Conservation (phyloP, 306 rosid species). For the Ceratonia siliqua region DNA sequence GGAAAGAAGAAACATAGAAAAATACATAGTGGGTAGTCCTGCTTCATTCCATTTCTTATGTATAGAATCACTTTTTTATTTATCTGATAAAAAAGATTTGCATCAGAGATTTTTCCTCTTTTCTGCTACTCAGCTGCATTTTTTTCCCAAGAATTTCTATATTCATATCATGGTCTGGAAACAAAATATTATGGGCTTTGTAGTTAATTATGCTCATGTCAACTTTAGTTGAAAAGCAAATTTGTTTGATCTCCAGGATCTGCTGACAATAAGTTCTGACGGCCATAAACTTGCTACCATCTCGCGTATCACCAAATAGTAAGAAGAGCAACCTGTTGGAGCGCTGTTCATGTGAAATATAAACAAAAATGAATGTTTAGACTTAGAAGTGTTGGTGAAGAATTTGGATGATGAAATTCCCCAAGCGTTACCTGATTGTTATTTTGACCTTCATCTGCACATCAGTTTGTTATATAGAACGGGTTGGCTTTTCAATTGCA, state of each 20-base stretch:
- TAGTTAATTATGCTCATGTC: neutral
- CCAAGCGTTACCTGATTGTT: conserved; percentile 79
- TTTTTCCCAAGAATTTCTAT: neutral
- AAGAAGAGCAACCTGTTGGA: neutral
- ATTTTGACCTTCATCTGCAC: conserved; percentile 89
- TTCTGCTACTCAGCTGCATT: neutral
- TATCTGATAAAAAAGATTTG: neutral
- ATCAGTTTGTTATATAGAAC: conserved; percentile 85
- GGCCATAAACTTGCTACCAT: conserved; percentile 4
- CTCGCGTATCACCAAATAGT: neutral
- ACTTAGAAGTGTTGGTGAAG: conserved; percentile 24
- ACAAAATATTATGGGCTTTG: neutral
- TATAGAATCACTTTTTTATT: neutral
- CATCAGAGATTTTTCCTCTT: neutral
- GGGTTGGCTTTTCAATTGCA: conserved; percentile 93
- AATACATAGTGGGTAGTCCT: neutral
- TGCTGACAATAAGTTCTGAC: neutral
- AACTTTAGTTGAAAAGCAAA: neutral
- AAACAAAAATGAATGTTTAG: neutral
- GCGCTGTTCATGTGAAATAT: neutral
- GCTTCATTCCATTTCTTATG: neutral
- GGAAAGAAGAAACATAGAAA: neutral
- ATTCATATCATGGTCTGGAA: neutral
- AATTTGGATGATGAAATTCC: conserved; percentile 50
- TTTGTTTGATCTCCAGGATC: neutral